phyloP scores from a whole-genome alignment of 768 basidiomycete species.

The Hericium erinaceus region DNA sequence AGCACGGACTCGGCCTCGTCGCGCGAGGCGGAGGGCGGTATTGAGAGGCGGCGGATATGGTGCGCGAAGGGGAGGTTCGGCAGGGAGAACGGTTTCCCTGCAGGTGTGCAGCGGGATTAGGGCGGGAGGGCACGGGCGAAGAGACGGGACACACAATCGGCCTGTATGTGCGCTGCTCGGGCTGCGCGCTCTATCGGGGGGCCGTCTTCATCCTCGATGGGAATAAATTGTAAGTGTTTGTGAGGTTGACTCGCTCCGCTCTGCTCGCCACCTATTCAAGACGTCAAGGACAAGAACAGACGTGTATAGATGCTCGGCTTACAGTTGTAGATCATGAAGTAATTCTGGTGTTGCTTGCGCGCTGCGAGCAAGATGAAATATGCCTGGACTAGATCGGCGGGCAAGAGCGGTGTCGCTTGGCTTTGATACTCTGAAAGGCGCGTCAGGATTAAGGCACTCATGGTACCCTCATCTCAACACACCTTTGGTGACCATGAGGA shows the following conservation, averaged over 20 bases:
- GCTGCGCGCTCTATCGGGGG: conserved; percentile 76
- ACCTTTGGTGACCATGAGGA: conserved; percentile 86
- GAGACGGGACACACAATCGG: conserved; percentile 31
- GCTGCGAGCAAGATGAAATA: conserved; percentile 71
- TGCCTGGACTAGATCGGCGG: conserved; percentile 67
- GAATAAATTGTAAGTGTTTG: conserved; percentile 86
- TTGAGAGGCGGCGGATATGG: conserved; percentile 50
- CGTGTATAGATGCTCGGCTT: too few relatives aligned
- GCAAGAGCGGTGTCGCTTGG: conserved; percentile 73
- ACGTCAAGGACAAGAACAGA: too few relatives aligned
- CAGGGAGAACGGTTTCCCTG: conserved; percentile 70
- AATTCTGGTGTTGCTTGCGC: conserved; percentile 37
- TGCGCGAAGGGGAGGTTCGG: conserved; percentile 69
- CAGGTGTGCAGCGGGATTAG: neutral
- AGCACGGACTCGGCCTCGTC: conserved; percentile 43
- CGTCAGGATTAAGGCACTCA: neutral
- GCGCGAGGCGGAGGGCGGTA: conserved; percentile 21
- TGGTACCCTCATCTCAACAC: conserved; percentile 8
- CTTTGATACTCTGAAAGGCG: conserved; percentile 50
- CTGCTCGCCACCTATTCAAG: conserved; percentile 48
- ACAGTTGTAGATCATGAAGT: conserved; percentile 90
- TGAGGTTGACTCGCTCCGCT: conserved; percentile 88
- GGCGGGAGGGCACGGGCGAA: neutral
- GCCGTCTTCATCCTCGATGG: conserved; percentile 45
- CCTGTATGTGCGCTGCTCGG: conserved; percentile 45